Evolutionary conservation across 176 grass and related monocot species (phyloP).

Genomic region (Aegilops speltoides): DNA sequence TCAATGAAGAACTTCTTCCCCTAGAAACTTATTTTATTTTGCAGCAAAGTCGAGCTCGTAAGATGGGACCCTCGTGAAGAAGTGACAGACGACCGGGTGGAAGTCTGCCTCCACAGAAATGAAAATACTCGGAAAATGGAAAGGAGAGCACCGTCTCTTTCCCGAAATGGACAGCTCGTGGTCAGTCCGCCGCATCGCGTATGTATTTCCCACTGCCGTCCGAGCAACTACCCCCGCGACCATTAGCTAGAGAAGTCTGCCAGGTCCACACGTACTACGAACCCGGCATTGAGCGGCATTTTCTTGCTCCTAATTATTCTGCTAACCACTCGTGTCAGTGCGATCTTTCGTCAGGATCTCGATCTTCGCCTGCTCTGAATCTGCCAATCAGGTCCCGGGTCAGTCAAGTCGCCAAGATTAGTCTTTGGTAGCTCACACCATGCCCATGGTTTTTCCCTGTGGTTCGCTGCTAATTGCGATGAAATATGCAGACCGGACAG

Average conservation of each 20-base stretch:
- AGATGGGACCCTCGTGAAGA: too few species aligned
- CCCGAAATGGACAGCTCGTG: background rate
- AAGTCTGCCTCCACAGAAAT: background rate
- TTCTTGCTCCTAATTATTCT: background rate
- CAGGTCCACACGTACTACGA: background rate
- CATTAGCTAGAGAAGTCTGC: background rate
- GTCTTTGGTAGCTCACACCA: background rate
- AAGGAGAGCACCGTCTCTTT: background rate
- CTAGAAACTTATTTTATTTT: too few species aligned
- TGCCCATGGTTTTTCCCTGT: background rate
- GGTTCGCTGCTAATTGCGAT: background rate
- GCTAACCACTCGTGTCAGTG: background rate
- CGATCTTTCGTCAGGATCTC: background rate
- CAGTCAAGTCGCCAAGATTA: background rate
- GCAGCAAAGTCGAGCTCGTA: background rate
- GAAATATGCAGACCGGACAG: background rate
- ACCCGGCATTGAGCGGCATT: too few species aligned
- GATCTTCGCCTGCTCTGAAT: background rate
- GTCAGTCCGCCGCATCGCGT: slow-evolving; percentile 2
- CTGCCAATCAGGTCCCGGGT: background rate
- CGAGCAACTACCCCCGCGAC: slow-evolving; percentile 4
- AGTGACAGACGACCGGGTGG: background rate
- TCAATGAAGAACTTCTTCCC: too few species aligned
- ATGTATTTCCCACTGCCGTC: background rate
- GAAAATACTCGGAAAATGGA: background rate